These are phyloP conservation scores for Adenanthera pavonina DNA, from an alignment of 306 rosid species.

Conservation along the genomic window DNA sequence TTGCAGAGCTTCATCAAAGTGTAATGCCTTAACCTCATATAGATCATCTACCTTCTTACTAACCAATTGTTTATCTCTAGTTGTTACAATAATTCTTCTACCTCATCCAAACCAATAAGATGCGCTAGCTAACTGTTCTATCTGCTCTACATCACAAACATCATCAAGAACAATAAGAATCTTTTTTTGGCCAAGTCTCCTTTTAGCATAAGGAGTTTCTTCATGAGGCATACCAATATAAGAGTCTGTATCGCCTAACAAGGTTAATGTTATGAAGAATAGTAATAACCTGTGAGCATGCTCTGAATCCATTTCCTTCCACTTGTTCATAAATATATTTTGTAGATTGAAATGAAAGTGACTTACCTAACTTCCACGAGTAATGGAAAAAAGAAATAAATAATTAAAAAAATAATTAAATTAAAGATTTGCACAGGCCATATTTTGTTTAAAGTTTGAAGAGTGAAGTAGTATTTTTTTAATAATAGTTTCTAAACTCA, in stretches of 20 bases:
- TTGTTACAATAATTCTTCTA: background rate
- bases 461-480: too few relatives aligned
- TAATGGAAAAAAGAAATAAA: too few relatives aligned
- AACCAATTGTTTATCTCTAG: background rate
- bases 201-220: background rate
- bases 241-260: background rate
- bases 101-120: background rate
- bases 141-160: background rate
- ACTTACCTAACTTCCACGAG: too few relatives aligned
- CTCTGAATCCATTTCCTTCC: too few relatives aligned
- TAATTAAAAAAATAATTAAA: too few relatives aligned
- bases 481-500: too few relatives aligned
- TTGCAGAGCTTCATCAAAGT: background rate
- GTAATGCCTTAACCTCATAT: background rate
- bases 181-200: background rate
- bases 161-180: constrained; percentile 3
- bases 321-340: too few relatives aligned
- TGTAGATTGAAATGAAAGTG: too few relatives aligned
- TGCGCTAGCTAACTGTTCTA: background rate
- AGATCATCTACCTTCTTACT: background rate
- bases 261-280: too few relatives aligned
- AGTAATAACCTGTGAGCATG: too few relatives aligned
- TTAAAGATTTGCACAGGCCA: too few relatives aligned
- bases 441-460: too few relatives aligned
- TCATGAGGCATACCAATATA: background rate